phyloP scores from a whole-genome alignment of 2,329 filamentous ascomycete genomes.

The Amesomyces nigricolor region DNA sequence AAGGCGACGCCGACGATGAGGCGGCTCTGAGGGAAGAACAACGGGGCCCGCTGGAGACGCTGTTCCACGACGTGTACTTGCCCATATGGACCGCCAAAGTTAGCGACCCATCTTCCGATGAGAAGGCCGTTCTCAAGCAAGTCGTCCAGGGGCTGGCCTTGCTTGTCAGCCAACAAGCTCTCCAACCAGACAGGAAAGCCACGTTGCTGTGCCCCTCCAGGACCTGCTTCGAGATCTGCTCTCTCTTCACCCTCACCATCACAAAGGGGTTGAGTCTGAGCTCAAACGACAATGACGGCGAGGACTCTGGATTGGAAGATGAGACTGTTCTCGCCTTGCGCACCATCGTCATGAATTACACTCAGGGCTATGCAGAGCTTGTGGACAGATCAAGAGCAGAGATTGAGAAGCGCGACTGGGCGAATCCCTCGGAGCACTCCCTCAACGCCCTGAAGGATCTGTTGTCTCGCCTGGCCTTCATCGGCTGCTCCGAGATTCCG shows the following conservation, averaged over 20 bases:
- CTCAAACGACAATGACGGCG: conserved; percentile 21
- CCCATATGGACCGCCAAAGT: conserved; percentile 33
- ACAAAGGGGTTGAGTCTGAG: conserved; percentile 27
- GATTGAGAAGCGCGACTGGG: conserved; percentile 26
- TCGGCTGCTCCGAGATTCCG: conserved; percentile 43
- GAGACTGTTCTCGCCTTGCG: conserved; percentile 39
- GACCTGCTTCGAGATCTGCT: conserved; percentile 36
- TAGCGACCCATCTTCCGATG: conserved; percentile 32
- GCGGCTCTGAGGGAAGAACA: conserved; percentile 34
- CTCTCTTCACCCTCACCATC: conserved; percentile 21
- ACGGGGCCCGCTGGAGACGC: conserved; percentile 34
- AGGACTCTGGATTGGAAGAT: conserved; percentile 31
- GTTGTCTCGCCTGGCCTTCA: conserved; percentile 41
- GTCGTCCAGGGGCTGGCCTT: conserved; percentile 43
- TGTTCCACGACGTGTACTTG: conserved; percentile 42
- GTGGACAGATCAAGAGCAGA: conserved; percentile 25
- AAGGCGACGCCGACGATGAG: conserved; percentile 31
- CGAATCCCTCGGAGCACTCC: conserved; percentile 20
- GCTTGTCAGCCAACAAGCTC: conserved; percentile 38
- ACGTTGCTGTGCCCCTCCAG: conserved; percentile 32
- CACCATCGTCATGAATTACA: conserved; percentile 34
- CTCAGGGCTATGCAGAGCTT: conserved; percentile 33
- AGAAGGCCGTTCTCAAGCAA: conserved; percentile 38
- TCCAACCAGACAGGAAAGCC: conserved; percentile 19
- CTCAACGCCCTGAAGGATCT: conserved; percentile 32